These are phyloP conservation scores for Helicostylum pulchrum DNA, from an alignment of 192 early-diverging fungal species.

Conservation along the genomic window DNA sequence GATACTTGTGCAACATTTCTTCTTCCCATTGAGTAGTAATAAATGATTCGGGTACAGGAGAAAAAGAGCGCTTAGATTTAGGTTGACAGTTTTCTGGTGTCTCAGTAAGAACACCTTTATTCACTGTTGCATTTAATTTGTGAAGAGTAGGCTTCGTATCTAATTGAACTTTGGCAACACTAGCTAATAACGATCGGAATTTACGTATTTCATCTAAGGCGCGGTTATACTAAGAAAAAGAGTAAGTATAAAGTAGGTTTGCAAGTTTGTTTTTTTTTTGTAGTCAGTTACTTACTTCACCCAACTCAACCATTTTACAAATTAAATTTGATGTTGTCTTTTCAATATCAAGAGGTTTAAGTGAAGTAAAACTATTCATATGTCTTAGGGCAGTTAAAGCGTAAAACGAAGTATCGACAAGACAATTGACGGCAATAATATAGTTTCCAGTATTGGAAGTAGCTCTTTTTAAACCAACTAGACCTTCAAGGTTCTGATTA, in stretches of 20 bases:
- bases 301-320: conserved; percentile 47
- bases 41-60: background rate
- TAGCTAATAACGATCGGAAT: conserved; percentile 37
- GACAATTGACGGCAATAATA: conserved; percentile 17
- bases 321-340: conserved; percentile 51
- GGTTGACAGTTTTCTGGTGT: background rate
- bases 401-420: conserved; percentile 35
- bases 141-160: background rate
- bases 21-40: conserved; percentile 15
- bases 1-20: conserved; percentile 20
- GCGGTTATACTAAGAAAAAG: conserved; percentile 39
- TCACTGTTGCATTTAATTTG: background rate
- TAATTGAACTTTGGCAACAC: conserved; percentile 21
- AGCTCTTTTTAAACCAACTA: conserved; percentile 6
- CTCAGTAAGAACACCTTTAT: background rate
- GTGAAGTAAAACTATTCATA: conserved; percentile 22
- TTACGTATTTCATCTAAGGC: conserved; percentile 42
- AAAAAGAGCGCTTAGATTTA: background rate
- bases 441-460: background rate
- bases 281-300: conserved; percentile 37
- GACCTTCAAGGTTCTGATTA: conserved; percentile 28
- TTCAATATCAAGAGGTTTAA: conserved; percentile 46
- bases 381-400: conserved; percentile 28
- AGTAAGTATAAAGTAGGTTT: background rate
- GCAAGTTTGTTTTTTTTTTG: background rate